A percentile compares a stretch with the other conserved stretches of the same genome.
phyloP scores from a whole-genome alignment of 225 moss, liverwort and hornwort genomes.

The Sphagnum contortum region DNA sequence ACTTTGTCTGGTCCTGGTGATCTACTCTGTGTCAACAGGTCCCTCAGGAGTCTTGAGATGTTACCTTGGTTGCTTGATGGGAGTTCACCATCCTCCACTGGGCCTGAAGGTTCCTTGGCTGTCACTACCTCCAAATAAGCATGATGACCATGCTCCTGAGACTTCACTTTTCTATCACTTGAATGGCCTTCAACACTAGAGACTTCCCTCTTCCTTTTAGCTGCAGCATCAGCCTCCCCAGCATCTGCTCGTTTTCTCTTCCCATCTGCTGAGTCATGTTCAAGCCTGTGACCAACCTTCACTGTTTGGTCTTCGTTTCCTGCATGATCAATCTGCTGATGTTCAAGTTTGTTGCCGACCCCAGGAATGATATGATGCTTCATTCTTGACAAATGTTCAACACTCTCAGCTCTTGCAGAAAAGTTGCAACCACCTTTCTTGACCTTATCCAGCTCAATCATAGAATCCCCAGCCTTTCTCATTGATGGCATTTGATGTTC shows the following conservation, averaged over 20 bases:
- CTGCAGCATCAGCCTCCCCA: slow-evolving; percentile 14
- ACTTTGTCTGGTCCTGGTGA: too few species aligned
- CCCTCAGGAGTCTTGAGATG: neutral
- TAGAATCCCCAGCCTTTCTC: too few species aligned
- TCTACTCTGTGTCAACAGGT: neutral
- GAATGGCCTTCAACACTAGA: slow-evolving; percentile 15
- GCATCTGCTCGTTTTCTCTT: slow-evolving; percentile 24
- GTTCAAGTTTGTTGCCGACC: too few species aligned
- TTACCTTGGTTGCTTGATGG: slow-evolving; percentile 9
- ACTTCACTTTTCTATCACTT: slow-evolving; percentile 26
- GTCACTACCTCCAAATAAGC: slow-evolving; percentile 10
- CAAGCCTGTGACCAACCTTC: slow-evolving; percentile 17
- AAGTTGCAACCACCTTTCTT: too few species aligned
- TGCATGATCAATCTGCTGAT: neutral
- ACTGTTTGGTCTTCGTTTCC: slow-evolving; percentile 23
- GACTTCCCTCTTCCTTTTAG: slow-evolving; percentile 23
- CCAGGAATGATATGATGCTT: too few species aligned
- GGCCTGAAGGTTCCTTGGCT: slow-evolving; percentile 16
- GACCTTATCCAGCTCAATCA: too few species aligned
- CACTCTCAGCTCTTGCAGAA: too few species aligned
- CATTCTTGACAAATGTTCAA: too few species aligned
- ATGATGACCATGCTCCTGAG: slow-evolving; percentile 29
- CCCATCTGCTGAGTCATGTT: slow-evolving; percentile 8
- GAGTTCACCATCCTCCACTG: slow-evolving; percentile 37
- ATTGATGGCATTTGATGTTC: too few species aligned